Evolutionary conservation across 768 basidiomycete species (phyloP).

Genomic region (Gyrodon lividus): DNA sequence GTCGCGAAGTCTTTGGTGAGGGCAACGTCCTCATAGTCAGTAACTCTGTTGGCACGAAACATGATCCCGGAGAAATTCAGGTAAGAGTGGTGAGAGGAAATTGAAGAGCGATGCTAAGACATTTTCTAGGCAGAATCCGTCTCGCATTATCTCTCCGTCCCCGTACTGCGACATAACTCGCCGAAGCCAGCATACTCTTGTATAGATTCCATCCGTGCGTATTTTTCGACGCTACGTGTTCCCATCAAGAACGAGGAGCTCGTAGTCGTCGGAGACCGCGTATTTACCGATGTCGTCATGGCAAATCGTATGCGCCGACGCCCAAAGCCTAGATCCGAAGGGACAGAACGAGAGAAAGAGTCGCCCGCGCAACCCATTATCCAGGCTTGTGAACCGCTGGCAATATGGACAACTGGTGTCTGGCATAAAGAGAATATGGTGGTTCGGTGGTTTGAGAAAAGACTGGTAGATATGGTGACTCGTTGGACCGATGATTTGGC

Average conservation of each 20-base stretch:
- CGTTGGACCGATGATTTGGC: constrained; percentile 31
- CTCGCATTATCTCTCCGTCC: constrained; percentile 68
- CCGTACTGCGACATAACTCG: constrained; percentile 74
- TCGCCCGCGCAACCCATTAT: constrained; percentile 7
- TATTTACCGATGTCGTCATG: constrained; percentile 90
- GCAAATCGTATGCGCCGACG: constrained; percentile 64
- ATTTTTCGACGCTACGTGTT: constrained; percentile 64
- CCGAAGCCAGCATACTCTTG: constrained; percentile 84
- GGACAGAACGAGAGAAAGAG: constrained; percentile 7
- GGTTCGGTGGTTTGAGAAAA: constrained; percentile 60
- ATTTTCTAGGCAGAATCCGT: constrained; percentile 78
- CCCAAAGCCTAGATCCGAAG: constrained; percentile 9
- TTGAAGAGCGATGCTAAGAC: background rate
- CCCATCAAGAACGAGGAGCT: constrained; percentile 64
- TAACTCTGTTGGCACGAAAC: constrained; percentile 86
- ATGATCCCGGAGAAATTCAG: constrained; percentile 77
- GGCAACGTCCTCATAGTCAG: constrained; percentile 86
- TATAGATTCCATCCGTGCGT: constrained; percentile 63
- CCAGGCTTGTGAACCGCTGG: constrained; percentile 49
- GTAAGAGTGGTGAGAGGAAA: constrained; percentile 41
- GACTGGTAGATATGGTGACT: constrained; percentile 45
- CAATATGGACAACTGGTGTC: constrained; percentile 69
- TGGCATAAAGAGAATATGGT: constrained; percentile 64
- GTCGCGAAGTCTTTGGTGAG: constrained; percentile 69
- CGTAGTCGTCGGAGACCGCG: constrained; percentile 85